Conservation (phyloP, 2,329 filamentous ascomycete genomes). For the Aspergillaceae sp. region DNA sequence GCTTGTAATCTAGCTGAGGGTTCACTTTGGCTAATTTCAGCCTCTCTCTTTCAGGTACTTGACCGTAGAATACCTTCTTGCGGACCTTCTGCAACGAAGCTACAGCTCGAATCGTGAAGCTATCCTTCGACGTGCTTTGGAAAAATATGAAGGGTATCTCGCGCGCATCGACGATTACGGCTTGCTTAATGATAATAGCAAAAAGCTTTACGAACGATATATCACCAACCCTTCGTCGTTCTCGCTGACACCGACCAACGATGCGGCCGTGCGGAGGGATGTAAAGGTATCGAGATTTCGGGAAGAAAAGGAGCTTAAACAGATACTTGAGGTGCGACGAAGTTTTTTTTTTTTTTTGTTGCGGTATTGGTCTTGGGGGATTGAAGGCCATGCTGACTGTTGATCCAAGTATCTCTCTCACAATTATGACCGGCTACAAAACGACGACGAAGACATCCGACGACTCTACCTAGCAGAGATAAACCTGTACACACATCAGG, state of each 20-base stretch:
- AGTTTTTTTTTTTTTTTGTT: conserved; percentile 3
- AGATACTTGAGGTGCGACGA: conserved; percentile 60
- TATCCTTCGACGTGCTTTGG: conserved; percentile 55
- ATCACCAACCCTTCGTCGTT: conserved; percentile 64
- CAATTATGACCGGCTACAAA: conserved; percentile 53
- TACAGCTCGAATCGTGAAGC: conserved; percentile 56
- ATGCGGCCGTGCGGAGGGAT: conserved; percentile 63
- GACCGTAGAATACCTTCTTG: conserved; percentile 66
- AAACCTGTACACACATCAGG: conserved; percentile 62
- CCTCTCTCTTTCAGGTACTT: conserved; percentile 50
- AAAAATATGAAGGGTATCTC: conserved; percentile 70
- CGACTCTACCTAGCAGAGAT: conserved; percentile 70
- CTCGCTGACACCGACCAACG: conserved; percentile 57
- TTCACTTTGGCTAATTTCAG: conserved; percentile 12
- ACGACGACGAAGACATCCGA: conserved; percentile 78
- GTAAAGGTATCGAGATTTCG: conserved; percentile 80
- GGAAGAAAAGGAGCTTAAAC: conserved; percentile 75
- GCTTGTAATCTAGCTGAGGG: background rate
- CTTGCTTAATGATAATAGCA: conserved; percentile 57
- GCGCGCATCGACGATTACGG: conserved; percentile 69
- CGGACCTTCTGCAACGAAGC: conserved; percentile 63
- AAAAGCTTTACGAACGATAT: conserved; percentile 63
- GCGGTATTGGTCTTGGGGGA: conserved; percentile 6
- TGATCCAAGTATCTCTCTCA: conserved; percentile 47
- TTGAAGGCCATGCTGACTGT: conserved; percentile 24